These are phyloP conservation scores for Diospyros lotus DNA, from an alignment of 148 eudicot genomes.

Conservation along the genomic window DNA sequence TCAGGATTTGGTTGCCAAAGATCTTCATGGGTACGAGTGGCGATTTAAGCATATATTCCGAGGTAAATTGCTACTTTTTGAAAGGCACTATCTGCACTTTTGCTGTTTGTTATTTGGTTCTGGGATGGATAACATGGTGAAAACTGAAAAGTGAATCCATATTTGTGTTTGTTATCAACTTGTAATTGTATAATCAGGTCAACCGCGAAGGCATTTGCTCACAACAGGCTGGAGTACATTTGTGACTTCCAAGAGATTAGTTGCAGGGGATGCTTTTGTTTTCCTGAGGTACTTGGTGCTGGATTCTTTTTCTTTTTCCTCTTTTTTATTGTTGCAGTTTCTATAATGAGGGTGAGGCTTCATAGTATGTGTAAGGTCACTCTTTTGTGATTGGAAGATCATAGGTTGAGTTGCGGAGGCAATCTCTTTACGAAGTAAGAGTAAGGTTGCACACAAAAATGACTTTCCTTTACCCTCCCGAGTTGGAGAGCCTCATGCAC, in stretches of 20 bases:
- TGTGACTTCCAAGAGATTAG: slow-evolving; percentile 81
- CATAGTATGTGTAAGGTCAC: no score
- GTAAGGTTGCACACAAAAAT: no score
- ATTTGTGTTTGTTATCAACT: background rate
- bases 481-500: no score
- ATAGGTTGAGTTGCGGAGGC: no score
- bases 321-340: background rate
- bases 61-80: slow-evolving; percentile 35
- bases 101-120: background rate
- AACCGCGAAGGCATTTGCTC: slow-evolving; percentile 88
- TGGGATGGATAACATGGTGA: background rate
- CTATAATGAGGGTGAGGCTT: no score
- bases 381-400: no score
- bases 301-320: background rate
- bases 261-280: slow-evolving; percentile 87
- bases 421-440: no score
- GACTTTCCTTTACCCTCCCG: no score
- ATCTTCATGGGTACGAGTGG: slow-evolving; percentile 90
- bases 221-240: slow-evolving; percentile 99
- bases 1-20: slow-evolving; percentile 80
- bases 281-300: slow-evolving; percentile 62
- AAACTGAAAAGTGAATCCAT: background rate
- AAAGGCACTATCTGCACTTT: background rate
- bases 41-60: slow-evolving; percentile 84
- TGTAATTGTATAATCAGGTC: slow-evolving; percentile 45